phyloP scores from a whole-genome alignment of 805 yeast species.

The Priceomyces fermenticarens region DNA sequence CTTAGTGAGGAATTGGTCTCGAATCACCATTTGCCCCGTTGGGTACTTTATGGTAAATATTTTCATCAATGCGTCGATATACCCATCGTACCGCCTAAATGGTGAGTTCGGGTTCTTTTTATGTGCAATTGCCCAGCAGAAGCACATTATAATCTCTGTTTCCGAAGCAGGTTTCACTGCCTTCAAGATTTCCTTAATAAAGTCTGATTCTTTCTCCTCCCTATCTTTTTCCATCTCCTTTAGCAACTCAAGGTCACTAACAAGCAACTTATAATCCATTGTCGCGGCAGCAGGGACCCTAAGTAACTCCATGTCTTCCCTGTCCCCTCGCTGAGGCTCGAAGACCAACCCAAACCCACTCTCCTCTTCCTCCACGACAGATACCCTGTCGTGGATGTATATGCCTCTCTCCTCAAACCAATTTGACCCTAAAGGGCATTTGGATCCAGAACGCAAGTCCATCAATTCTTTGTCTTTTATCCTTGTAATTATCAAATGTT shows the following conservation, averaged over 20 bases:
- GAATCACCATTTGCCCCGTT: too few relatives aligned
- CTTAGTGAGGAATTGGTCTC: conserved; percentile 7
- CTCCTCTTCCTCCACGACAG: conserved; percentile 17
- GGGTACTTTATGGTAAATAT: conserved; percentile 13
- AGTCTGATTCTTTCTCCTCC: conserved; percentile 13
- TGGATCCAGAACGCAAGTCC: too few relatives aligned
- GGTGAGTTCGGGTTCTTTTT: conserved; percentile 7
- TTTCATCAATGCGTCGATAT: conserved; percentile 17
- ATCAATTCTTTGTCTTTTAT: too few relatives aligned
- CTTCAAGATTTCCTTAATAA: conserved; percentile 18
- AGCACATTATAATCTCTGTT: conserved; percentile 24
- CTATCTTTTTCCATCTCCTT: conserved; percentile 11
- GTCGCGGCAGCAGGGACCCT: conserved; percentile 16
- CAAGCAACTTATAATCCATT: conserved; percentile 20
- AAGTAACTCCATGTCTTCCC: conserved; percentile 13
- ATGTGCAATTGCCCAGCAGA: conserved; percentile 21
- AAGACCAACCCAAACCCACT: conserved; percentile 34
- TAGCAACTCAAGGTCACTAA: conserved; percentile 15
- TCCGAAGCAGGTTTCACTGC: conserved; percentile 23
- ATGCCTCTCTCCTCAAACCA: not conserved
- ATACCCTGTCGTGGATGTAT: not conserved
- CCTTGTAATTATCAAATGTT: too few relatives aligned
- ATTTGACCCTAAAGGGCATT: too few relatives aligned
- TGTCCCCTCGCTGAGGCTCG: conserved; percentile 3
- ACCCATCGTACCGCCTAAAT: conserved; percentile 9